Percentiles rank a stretch among this genome's conserved stretches.
These are phyloP conservation scores for Fomitopsis serialis DNA, from an alignment of 768 basidiomycete genomes.

Conservation along the genomic window DNA sequence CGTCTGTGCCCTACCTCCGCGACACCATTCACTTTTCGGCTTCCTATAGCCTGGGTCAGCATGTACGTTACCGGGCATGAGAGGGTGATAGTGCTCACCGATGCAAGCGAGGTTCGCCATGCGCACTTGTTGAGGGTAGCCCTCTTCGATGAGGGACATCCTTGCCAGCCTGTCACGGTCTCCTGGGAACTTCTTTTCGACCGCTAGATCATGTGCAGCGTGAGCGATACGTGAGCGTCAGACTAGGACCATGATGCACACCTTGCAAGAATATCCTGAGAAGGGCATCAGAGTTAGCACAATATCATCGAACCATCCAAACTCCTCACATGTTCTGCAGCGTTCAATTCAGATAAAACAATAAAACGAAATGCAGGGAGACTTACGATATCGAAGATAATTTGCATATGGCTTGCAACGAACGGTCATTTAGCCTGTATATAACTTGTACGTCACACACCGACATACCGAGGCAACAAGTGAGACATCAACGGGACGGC, in stretches of 20 bases:
- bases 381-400: slow-evolving; percentile 85
- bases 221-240: not conserved
- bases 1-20: slow-evolving; percentile 55
- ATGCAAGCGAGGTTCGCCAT: slow-evolving; percentile 93
- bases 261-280: slow-evolving; percentile 66
- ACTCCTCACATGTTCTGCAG: slow-evolving; percentile 43
- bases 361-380: not conserved
- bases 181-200: slow-evolving; percentile 86
- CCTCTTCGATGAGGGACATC: slow-evolving; percentile 96
- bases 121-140: slow-evolving; percentile 76
- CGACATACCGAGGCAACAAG: slow-evolving; percentile 54
- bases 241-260: slow-evolving; percentile 22
- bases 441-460: not conserved
- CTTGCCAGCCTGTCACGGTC: slow-evolving; percentile 75
- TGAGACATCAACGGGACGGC: slow-evolving; percentile 81
- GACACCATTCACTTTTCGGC: slow-evolving; percentile 90
- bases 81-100: slow-evolving; percentile 30
- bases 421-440: not conserved
- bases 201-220: slow-evolving; percentile 39
- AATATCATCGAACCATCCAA: not conserved
- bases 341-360: not conserved
- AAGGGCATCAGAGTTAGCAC: not conserved
- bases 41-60: slow-evolving; percentile 34
- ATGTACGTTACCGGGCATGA: not conserved
- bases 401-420: slow-evolving; percentile 66